Base-by-base conservation (phyloP, 139 green algal species). In the Protoeuglena noctilucae region DNA sequence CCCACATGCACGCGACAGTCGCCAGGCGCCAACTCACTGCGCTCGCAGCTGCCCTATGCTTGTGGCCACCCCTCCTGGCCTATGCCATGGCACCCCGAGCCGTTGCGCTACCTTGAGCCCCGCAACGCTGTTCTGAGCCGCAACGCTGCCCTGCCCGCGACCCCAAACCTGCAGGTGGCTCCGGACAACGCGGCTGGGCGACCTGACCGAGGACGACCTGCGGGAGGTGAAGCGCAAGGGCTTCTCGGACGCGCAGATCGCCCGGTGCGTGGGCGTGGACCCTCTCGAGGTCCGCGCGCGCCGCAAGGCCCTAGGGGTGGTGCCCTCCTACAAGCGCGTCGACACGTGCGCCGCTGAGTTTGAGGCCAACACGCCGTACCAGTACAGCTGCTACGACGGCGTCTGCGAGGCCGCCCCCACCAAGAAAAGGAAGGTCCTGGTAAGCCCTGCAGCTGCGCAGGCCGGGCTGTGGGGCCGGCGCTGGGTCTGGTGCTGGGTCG, bases 261-360 rank as follows among this genome's bases (percentile, higher is more conserved):
- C 69, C 57, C 12, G 62, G 70, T 72, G 53, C 31, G 53, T 52
- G n/a, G 65, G 61, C 24, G 27, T 48, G 7, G 63, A 56, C 26
- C 64, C 62, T 50, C 41, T 70, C 58, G 65, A 74, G 26, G 84
- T 93, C 27, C 70, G 85, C 27, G 54, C 59, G 0, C 28, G 26
- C 22, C 74, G 85, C 47, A 81, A 82, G 63, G 64, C 60, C 4
- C 28, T 78, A 23, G 84, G 82, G 19, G 81, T 96, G 16, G 53
- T 76, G 21, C 86, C 90, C 16, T 62, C 59, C 47, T 91, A 80
- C 73, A 97, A 96, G 77, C 80, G 91, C 48, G 92, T 99, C 25
- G 92, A 99, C 78, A 99, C 92, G 1, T 99, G 92, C 69, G 92
- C 92, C 1, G 92, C 92, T 1, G 92, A 99, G 78, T 99, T 99